phyloP scores from a whole-genome alignment of 352 stramenopile species.

The Pythium plurisporium region DNA sequence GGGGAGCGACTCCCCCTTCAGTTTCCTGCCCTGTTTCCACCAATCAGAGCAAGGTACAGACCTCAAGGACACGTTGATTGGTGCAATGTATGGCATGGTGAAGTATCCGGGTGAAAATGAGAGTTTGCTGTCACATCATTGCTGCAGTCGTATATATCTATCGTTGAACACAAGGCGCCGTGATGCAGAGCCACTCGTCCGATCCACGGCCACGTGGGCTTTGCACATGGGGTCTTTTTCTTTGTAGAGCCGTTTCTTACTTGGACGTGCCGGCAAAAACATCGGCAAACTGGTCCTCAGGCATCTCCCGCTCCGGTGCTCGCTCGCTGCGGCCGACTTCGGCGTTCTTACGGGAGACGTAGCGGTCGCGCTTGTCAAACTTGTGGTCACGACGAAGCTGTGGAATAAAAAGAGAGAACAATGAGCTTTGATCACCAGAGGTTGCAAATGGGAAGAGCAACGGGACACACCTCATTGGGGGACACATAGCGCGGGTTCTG shows the following conservation, averaged over 20 bases:
- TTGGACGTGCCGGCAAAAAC: slow-evolving; percentile 61
- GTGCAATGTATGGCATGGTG: too few relatives aligned
- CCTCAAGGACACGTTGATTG: not conserved
- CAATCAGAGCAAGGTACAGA: not conserved
- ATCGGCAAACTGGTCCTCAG: slow-evolving; percentile 82
- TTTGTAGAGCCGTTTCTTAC: slow-evolving; percentile 12
- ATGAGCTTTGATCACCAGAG: not conserved
- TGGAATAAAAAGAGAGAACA: not conserved
- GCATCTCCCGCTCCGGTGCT: slow-evolving; percentile 56
- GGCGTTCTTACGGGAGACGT: slow-evolving; percentile 88
- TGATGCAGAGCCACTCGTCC: not conserved
- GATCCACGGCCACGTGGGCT: not conserved
- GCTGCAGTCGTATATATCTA: slow-evolving; percentile 5
- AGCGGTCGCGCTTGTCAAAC: slow-evolving; percentile 91
- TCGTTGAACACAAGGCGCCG: not conserved
- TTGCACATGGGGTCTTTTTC: not conserved
- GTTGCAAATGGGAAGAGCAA: not conserved
- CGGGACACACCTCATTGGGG: slow-evolving; percentile 89
- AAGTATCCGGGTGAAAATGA: too few relatives aligned
- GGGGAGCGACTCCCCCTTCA: not conserved
- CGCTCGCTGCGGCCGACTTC: slow-evolving; percentile 78
- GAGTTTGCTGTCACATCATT: too few relatives aligned
- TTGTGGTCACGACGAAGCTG: slow-evolving; percentile 80
- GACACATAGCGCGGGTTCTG: slow-evolving; percentile 98
- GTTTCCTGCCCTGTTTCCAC: not conserved